Percentiles rank a stretch among this genome's conserved stretches.
phyloP scores from a whole-genome alignment of 169 alveolate genomes.

The Plasmodium knowlesi region DNA sequence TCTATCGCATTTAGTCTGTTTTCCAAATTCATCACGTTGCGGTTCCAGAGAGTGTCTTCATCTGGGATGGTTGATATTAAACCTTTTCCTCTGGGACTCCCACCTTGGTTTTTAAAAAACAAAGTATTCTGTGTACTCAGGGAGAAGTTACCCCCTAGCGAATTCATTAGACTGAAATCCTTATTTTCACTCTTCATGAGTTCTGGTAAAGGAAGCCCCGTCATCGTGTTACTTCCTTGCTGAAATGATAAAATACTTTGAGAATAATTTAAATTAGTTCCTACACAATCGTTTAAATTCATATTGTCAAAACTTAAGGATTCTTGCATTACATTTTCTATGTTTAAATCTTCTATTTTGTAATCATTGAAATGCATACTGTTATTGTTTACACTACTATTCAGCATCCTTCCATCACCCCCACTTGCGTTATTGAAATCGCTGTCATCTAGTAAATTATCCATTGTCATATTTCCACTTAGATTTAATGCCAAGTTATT shows the following conservation, averaged over 20 bases:
- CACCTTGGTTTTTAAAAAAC: conserved; percentile 7
- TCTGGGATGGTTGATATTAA: conserved; percentile 63
- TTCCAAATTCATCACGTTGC: conserved; percentile 56
- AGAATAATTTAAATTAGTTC: conserved; percentile 38
- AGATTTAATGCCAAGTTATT: conserved; percentile 2
- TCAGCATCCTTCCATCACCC: conserved; percentile 16
- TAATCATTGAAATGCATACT: conserved; percentile 20
- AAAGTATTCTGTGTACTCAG: background rate
- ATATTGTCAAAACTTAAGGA: conserved; percentile 58
- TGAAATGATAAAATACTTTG: conserved; percentile 38
- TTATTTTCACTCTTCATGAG: conserved; percentile 63
- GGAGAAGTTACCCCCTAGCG: conserved; percentile 11
- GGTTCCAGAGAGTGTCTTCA: conserved; percentile 71
- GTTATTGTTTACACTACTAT: background rate
- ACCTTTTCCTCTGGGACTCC: background rate
- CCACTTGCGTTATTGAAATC: conserved; percentile 18
- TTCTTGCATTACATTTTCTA: conserved; percentile 73
- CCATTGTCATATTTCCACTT: conserved; percentile 15
- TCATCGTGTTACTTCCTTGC: background rate
- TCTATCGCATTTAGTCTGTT: conserved; percentile 60
- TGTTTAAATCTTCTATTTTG: conserved; percentile 60
- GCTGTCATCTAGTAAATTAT: conserved; percentile 24
- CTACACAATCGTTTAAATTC: conserved; percentile 49
- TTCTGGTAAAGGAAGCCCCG: conserved; percentile 23
- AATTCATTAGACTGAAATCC: conserved; percentile 34